These are phyloP conservation scores for Flaveria linearis DNA, from an alignment of 129 eudicot genomes.

Conservation along the genomic window DNA sequence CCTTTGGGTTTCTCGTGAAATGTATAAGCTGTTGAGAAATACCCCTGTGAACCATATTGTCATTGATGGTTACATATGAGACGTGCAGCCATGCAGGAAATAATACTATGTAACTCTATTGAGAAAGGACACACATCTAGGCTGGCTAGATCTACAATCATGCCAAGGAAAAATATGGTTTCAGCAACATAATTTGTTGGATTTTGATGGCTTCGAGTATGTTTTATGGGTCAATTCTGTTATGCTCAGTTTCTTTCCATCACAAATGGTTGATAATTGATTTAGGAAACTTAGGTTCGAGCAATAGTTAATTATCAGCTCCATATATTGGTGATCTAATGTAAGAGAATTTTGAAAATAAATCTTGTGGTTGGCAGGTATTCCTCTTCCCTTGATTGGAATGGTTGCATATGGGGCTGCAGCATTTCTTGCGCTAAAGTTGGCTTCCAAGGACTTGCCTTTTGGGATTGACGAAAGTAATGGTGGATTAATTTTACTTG, in stretches of 20 bases:
- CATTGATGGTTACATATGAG: not conserved
- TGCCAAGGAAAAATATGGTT: not conserved
- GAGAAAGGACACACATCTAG: not conserved
- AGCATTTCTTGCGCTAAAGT: constrained; percentile 57
- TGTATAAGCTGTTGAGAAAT: no score
- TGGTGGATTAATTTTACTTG: constrained; percentile 63
- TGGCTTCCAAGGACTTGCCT: constrained; percentile 54
- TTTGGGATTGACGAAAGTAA: constrained; percentile 47
- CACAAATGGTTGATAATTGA: not conserved
- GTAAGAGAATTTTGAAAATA: constrained; percentile 16
- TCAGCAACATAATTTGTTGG: not conserved
- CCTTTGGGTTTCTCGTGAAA: not conserved
- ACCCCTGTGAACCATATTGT: not conserved
- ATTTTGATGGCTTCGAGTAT: not conserved
- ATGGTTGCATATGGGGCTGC: constrained; percentile 89
- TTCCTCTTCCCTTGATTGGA: constrained; percentile 94
- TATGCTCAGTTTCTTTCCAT: not conserved
- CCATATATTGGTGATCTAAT: constrained; percentile 13
- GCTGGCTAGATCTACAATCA: not conserved
- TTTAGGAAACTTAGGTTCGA: constrained; percentile 3
- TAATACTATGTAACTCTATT: not conserved
- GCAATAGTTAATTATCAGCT: constrained; percentile 3
- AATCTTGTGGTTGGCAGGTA: constrained; percentile 59
- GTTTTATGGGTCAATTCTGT: not conserved
- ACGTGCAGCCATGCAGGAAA: no score